Base-by-base conservation (phyloP, 176 grass and related monocot species). In the Oryza meyeriana region DNA sequence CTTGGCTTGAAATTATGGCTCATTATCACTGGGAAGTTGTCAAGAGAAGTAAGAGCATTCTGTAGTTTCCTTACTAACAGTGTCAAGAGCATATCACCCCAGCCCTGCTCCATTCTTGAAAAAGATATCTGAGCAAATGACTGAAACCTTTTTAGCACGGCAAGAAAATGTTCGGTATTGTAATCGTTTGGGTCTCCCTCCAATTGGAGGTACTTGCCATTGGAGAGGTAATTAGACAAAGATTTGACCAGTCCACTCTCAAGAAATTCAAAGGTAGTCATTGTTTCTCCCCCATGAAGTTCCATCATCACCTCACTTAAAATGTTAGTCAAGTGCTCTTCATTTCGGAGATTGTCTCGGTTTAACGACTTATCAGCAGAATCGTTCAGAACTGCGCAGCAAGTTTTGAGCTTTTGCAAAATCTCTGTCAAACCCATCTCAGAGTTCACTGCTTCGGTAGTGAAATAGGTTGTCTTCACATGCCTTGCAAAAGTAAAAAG, bases 181-280 rank as follows among this genome's bases (percentile, higher is more conserved):
- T 67, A 79, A 66, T 75, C 70, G 73, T 70, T 69, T 42, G 47
- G 27, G 61, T 69, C 82, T 70, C 72, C 59, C 42, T 85, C 69
- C 2, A 45, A 52, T 26, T 88, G 83, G 13, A 94, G 78, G 61
- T 92, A 95, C 81, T 88, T 90, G 28, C 96, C 93, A n/a, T 99
- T 95, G 18, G 89, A 95, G 36, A 99, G 86, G 81, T 95, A 99
- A 81, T 87, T 91, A 59, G 87, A 90, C 61, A 99, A 88, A 66
- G 93, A 95, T 90, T 87, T 95, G 24, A 93, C 85, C 48, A 99
- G 80, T 78, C 93, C 96, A 85, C 96, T 99, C 66, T 99, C 91
- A 79, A 99, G 78, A 33, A 99, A 99, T 87, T 99, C 96, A 87
- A 99, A 99, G 58, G 92, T 99, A 32, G 96, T 95, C 96, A 99